phyloP scores from a whole-genome alignment of 2,329 filamentous ascomycete genomes.

The Aureobasidium lini region DNA sequence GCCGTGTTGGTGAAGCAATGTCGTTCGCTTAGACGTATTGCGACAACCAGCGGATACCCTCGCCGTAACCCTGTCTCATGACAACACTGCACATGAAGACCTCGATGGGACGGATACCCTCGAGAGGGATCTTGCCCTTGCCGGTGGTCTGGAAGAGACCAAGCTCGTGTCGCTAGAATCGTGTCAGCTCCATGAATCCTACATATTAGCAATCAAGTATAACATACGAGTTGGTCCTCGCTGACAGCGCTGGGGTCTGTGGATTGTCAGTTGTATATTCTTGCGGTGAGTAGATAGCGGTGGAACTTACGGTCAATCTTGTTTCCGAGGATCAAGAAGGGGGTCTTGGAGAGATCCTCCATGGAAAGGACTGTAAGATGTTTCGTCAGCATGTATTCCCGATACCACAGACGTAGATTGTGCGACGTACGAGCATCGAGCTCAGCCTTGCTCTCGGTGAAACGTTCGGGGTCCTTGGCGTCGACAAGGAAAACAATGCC shows the following conservation, averaged over 20 bases:
- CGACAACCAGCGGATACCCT: slow-evolving; percentile 76
- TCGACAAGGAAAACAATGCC: slow-evolving; percentile 98
- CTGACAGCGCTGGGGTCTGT: slow-evolving; percentile 77
- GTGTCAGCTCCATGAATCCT: background rate
- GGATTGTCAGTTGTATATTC: background rate
- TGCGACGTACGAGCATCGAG: slow-evolving; percentile 55
- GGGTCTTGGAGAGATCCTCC: slow-evolving; percentile 94
- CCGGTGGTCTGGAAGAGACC: slow-evolving; percentile 86
- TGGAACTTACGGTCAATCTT: slow-evolving; percentile 70
- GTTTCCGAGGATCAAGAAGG: slow-evolving; percentile 94
- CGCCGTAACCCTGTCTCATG: slow-evolving; percentile 89
- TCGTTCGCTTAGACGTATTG: slow-evolving; percentile 9
- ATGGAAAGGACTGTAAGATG: slow-evolving; percentile 66
- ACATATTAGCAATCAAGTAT: background rate
- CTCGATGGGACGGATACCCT: slow-evolving; percentile 91
- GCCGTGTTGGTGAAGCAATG: background rate
- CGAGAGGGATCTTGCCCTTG: slow-evolving; percentile 87
- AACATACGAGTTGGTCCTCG: slow-evolving; percentile 64
- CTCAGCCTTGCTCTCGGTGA: slow-evolving; percentile 91
- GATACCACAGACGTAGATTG: background rate
- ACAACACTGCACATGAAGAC: slow-evolving; percentile 99
- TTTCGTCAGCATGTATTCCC: background rate
- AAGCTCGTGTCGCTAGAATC: slow-evolving; percentile 61
- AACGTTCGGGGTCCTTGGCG: slow-evolving; percentile 92
- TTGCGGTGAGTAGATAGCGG: background rate